These are phyloP conservation scores for Tetracentron sinense DNA, from an alignment of 164 flowering plant genomes.

Conservation along the genomic window DNA sequence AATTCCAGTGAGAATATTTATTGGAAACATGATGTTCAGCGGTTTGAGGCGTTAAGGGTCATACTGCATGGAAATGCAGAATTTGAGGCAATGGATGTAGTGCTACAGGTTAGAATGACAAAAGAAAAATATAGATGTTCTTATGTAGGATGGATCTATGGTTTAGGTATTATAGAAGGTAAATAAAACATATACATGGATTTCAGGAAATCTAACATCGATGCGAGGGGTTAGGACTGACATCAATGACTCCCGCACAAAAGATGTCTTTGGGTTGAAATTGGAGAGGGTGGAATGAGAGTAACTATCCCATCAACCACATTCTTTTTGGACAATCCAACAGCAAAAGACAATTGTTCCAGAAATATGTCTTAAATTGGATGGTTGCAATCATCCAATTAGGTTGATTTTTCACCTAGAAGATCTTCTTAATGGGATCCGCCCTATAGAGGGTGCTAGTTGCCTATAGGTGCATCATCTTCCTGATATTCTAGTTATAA, in stretches of 20 bases:
- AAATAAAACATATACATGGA: background rate
- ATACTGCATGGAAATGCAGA: constrained; percentile 95
- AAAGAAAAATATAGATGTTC: background rate
- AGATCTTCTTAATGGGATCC: background rate
- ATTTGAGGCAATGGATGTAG: constrained; percentile 83
- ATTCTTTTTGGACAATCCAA: background rate
- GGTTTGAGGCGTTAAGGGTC: constrained; percentile 61
- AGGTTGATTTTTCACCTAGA: background rate
- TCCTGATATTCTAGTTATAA: background rate
- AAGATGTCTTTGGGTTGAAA: background rate
- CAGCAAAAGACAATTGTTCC: background rate
- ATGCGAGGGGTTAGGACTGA: background rate
- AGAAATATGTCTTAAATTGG: background rate
- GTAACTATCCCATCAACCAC: background rate
- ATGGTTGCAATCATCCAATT: background rate
- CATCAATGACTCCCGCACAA: background rate
- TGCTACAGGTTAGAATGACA: constrained; percentile 45
- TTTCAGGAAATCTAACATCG: background rate
- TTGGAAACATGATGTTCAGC: constrained; percentile 84
- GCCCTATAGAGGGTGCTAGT: background rate
- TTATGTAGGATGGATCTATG: background rate
- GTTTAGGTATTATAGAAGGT: background rate
- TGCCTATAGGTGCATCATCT: background rate
- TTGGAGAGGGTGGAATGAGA: background rate
- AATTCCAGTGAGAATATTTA: constrained; percentile 50